Evolutionary conservation across 1,284 basidiomycete species (phyloP).

Genomic region (Cutaneotrichosporon daszewskae): DNA sequence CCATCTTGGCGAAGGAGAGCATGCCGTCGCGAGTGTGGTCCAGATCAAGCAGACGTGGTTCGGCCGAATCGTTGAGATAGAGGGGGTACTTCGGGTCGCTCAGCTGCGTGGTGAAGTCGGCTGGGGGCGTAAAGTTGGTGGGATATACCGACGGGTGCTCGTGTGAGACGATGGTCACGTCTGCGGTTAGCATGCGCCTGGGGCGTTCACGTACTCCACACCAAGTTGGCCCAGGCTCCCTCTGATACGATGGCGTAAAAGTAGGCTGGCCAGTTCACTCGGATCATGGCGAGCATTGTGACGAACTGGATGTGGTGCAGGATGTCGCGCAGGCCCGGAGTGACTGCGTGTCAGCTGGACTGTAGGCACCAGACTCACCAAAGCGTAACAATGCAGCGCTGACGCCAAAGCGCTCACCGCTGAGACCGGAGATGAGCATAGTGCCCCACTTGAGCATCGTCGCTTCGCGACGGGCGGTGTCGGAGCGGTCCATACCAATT

Average conservation of each 20-base stretch:
- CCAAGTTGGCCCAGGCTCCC: constrained; percentile 78
- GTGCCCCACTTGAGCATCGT: constrained; percentile 61
- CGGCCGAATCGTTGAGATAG: constrained; percentile 61
- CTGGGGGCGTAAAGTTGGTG: constrained; percentile 57
- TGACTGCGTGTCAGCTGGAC: constrained; percentile 54
- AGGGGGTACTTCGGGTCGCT: constrained; percentile 65
- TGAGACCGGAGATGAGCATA: constrained; percentile 84
- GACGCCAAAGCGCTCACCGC: constrained; percentile 77
- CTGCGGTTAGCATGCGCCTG: constrained; percentile 53
- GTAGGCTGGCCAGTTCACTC: constrained; percentile 89
- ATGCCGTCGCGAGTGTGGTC: constrained; percentile 54
- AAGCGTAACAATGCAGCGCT: constrained; percentile 84
- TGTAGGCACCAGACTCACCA: constrained; percentile 53
- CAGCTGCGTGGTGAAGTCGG: constrained; percentile 63
- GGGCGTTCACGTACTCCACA: constrained; percentile 73
- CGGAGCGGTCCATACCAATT: constrained; percentile 32
- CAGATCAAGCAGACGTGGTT: constrained; percentile 48
- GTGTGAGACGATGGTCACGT: constrained; percentile 61
- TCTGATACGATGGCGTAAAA: constrained; percentile 80
- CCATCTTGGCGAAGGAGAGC: constrained; percentile 66
- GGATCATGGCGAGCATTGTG: constrained; percentile 74
- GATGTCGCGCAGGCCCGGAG: constrained; percentile 86
- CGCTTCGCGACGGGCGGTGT: constrained; percentile 24
- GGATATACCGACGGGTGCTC: constrained; percentile 61
- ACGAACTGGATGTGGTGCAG: constrained; percentile 82